phyloP scores from a whole-genome alignment of 106 monocot genomes.

The Chionographis japonica region DNA sequence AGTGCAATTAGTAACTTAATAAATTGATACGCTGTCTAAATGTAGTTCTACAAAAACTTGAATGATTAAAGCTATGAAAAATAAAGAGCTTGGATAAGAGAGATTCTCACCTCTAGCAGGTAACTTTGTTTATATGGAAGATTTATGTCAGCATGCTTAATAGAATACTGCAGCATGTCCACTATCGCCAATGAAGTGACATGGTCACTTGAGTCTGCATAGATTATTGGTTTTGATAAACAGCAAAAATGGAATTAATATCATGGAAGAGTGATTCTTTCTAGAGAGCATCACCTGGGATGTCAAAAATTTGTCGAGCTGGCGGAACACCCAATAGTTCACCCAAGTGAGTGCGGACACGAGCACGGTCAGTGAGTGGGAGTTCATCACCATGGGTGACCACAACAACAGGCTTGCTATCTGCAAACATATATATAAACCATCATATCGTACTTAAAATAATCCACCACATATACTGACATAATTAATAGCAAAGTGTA shows the following conservation, averaged over 20 bases:
- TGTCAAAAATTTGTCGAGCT: conserved; percentile 54
- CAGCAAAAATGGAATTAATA: neutral
- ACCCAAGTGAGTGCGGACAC: conserved; percentile 28
- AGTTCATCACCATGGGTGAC: conserved; percentile 66
- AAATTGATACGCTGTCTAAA: neutral
- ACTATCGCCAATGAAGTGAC: conserved; percentile 39
- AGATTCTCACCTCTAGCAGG: conserved; percentile 20
- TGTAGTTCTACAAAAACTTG: neutral
- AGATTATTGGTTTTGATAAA: neutral
- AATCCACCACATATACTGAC: no score
- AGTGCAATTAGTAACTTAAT: no score
- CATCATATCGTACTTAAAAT: neutral
- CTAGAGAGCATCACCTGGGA: conserved; percentile 34
- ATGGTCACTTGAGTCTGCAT: conserved; percentile 28
- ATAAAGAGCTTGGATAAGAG: neutral
- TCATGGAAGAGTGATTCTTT: neutral
- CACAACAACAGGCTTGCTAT: conserved; percentile 54
- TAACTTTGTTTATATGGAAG: conserved; percentile 27
- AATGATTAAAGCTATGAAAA: neutral
- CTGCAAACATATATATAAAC: conserved; percentile 12
- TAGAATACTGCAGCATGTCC: conserved; percentile 47
- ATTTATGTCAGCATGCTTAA: conserved; percentile 60
- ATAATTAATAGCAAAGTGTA: no score
- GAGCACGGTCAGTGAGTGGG: conserved; percentile 30
- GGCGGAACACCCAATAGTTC: conserved; percentile 46